A percentile compares a stretch with the other conserved stretches of the same genome.
phyloP scores from a whole-genome alignment of 1,284 basidiomycete genomes.

The Phylloporus gajari region DNA sequence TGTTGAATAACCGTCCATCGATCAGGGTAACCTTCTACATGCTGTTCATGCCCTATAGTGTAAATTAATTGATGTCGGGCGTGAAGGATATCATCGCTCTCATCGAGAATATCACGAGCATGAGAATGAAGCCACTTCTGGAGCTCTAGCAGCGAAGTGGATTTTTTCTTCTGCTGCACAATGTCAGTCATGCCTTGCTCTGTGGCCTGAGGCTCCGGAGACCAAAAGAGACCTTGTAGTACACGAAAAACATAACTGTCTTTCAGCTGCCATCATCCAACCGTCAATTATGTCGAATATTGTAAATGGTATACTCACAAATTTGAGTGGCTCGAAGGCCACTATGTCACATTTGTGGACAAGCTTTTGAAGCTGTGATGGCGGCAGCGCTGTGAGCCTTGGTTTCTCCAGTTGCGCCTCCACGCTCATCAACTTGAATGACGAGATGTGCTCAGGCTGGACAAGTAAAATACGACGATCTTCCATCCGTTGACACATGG shows the following conservation, averaged over 20 bases:
- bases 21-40: conserved; percentile 54
- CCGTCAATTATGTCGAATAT: no score
- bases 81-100: conserved; percentile 61
- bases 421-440: conserved; percentile 3
- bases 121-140: conserved; percentile 19
- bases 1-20: conserved; percentile 58
- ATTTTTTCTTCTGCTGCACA: no score
- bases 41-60: conserved; percentile 50
- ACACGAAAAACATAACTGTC: no score
- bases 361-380: no score
- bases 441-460: conserved; percentile 1
- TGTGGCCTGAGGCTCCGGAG: no score
- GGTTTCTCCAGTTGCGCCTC: not conserved
- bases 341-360: no score
- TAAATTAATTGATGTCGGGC: conserved; percentile 60
- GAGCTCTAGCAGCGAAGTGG: not conserved
- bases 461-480: not conserved
- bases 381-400: no score
- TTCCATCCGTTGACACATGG: not conserved
- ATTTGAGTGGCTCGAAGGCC: no score
- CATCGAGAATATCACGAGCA: conserved; percentile 59
- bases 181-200: no score
- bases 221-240: no score
- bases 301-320: no score
- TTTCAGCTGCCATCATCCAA: no score